These are phyloP conservation scores for Fimicolochytrium jonesii DNA, from an alignment of 192 early-diverging fungal species.

Conservation along the genomic window DNA sequence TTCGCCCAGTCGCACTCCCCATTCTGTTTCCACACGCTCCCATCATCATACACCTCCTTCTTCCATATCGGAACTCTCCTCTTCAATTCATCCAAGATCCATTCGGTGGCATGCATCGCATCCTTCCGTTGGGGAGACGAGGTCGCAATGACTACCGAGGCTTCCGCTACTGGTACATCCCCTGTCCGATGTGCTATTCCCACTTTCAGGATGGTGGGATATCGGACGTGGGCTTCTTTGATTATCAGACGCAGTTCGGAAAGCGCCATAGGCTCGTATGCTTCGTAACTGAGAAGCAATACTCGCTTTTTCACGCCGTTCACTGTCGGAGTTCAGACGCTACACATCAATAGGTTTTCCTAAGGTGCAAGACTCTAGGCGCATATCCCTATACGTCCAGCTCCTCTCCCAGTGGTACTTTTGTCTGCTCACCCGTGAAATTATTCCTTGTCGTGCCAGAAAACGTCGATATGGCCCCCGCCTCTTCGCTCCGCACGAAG, in stretches of 20 bases:
- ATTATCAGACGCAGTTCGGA: slow-evolving; percentile 63
- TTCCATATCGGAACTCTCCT: slow-evolving; percentile 89
- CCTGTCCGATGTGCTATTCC: slow-evolving; percentile 80
- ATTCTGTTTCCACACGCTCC: slow-evolving; percentile 70
- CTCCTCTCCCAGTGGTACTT: too few species aligned
- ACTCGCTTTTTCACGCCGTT: slow-evolving; percentile 59
- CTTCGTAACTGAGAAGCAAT: slow-evolving; percentile 74
- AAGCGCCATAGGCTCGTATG: slow-evolving; percentile 82
- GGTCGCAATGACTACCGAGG: slow-evolving; percentile 76
- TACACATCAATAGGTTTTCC: too few species aligned
- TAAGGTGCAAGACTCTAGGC: too few species aligned
- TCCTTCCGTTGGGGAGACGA: slow-evolving; percentile 76
- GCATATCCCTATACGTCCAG: too few species aligned
- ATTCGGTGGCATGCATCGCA: slow-evolving; percentile 69
- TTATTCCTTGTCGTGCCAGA: slow-evolving; percentile 80
- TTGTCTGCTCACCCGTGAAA: slow-evolving; percentile 62
- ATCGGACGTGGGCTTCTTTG: slow-evolving; percentile 58
- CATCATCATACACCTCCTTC: slow-evolving; percentile 82
- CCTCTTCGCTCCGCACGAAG: slow-evolving; percentile 61
- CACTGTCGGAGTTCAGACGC: too few species aligned
- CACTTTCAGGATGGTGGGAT: slow-evolving; percentile 59
- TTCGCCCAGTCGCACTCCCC: slow-evolving; percentile 28
- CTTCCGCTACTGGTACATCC: slow-evolving; percentile 72
- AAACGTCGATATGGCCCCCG: slow-evolving; percentile 88
- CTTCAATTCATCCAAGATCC: slow-evolving; percentile 90